Evolutionary conservation across 257 asterid species (phyloP).

Genomic region (Leonotis leonurus): DNA sequence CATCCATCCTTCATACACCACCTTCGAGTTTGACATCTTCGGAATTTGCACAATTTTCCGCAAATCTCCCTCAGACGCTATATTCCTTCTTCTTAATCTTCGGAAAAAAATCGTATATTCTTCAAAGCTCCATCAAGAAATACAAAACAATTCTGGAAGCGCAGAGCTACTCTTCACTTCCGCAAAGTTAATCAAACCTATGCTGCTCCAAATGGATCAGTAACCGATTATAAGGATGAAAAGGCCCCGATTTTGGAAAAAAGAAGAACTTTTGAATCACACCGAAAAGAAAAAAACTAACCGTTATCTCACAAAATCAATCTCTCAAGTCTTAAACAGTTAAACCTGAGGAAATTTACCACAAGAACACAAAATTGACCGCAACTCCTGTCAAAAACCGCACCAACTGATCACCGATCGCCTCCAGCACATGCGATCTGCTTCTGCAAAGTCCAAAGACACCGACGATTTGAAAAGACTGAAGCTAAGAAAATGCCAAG

Average conservation of each 20-base stretch:
- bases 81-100: conserved; percentile 5
- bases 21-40: conserved; percentile 76
- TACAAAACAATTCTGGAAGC: conserved; percentile 28
- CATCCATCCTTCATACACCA: conserved; percentile 98
- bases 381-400: conserved; percentile 11
- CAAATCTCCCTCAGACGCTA: conserved; percentile 17
- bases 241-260: conserved; percentile 20
- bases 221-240: conserved; percentile 9
- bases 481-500: conserved; percentile 12
- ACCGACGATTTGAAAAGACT: conserved; percentile 9
- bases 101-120: neutral
- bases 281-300: neutral
- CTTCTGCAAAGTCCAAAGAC: conserved; percentile 24
- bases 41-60: conserved; percentile 6
- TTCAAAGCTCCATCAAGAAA: conserved; percentile 13
- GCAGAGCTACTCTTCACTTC: conserved; percentile 35
- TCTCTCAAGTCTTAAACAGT: conserved; percentile 5
- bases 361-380: conserved; percentile 23
- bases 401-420: conserved; percentile 29
- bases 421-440: conserved; percentile 42
- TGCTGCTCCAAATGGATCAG: conserved; percentile 26
- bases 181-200: conserved; percentile 19
- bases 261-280: neutral
- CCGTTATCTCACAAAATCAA: conserved; percentile 10
- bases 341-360: neutral